These are phyloP conservation scores for Ophiostoma pallidulum DNA, from an alignment of 2,329 filamentous ascomycete genomes.

Conservation along the genomic window DNA sequence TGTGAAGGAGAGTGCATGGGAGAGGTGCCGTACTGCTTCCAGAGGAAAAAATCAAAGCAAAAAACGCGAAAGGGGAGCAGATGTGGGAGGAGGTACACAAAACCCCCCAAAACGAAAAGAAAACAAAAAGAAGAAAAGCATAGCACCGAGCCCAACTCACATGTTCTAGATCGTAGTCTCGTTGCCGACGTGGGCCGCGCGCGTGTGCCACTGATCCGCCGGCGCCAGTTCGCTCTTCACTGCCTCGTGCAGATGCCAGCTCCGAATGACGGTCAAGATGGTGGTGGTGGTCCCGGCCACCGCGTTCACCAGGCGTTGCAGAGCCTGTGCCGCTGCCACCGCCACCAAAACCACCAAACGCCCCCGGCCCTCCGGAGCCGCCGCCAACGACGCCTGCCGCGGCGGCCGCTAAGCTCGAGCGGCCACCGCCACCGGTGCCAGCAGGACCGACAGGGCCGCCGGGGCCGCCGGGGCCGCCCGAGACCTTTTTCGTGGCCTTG, in stretches of 20 bases:
- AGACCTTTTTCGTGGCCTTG: constrained; percentile 29
- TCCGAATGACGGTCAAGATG: constrained; percentile 35
- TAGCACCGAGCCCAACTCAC: constrained; percentile 38
- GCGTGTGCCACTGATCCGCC: constrained; percentile 50
- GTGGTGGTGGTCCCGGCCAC: constrained; percentile 12
- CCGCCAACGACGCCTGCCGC: constrained; percentile 17
- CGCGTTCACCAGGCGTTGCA: constrained; percentile 11
- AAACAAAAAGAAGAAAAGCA: constrained; percentile 1
- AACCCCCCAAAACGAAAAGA: not conserved
- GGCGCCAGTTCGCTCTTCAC: constrained; percentile 63
- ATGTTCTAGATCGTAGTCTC: constrained; percentile 76
- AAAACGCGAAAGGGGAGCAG: not conserved
- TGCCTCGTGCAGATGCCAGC: constrained; percentile 58
- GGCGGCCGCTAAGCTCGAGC: constrained; percentile 24
- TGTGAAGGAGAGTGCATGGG: too few relatives aligned
- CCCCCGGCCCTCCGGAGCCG: constrained; percentile 23
- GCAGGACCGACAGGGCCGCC: not conserved
- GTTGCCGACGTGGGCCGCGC: constrained; percentile 61
- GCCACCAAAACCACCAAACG: not conserved
- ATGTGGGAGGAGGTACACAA: not conserved
- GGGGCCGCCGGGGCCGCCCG: constrained; percentile 31
- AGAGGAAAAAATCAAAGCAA: not conserved
- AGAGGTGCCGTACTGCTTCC: too few relatives aligned
- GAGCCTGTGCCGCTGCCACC: constrained; percentile 7
- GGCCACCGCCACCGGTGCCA: constrained; percentile 4